Conservation (phyloP, 495 filamentous ascomycete species). For the Cairneyella variabilis region DNA sequence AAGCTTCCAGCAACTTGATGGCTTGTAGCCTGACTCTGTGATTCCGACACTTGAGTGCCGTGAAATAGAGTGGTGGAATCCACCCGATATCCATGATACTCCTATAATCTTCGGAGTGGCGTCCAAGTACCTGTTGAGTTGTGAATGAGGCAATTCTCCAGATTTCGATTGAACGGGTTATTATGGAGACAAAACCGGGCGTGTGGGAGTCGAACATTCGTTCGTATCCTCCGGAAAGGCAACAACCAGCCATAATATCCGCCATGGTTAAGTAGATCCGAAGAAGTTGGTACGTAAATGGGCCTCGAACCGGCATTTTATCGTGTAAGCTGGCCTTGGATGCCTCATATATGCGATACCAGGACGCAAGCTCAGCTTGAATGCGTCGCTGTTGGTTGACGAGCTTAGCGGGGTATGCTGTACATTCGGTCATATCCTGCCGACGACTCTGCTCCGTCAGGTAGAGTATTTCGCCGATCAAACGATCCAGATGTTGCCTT, state of each 20-base stretch:
- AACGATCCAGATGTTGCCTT: constrained; percentile 24
- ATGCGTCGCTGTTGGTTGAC: not conserved
- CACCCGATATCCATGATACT: constrained; percentile 15
- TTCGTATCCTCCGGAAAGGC: constrained; percentile 33
- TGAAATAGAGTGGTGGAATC: constrained; percentile 18
- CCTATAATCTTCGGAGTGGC: not conserved
- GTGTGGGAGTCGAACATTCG: constrained; percentile 39
- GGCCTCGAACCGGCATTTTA: not conserved
- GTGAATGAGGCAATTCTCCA: constrained; percentile 23
- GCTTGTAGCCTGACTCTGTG: constrained; percentile 15
- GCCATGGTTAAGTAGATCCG: constrained; percentile 43
- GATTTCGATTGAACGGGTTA: constrained; percentile 30
- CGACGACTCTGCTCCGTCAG: constrained; percentile 23
- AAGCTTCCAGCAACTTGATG: constrained; percentile 15
- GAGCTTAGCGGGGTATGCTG: not conserved
- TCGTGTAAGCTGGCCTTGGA: not conserved
- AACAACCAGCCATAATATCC: constrained; percentile 40
- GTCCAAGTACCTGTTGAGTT: not conserved
- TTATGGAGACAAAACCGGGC: constrained; percentile 33
- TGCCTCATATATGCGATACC: not conserved
- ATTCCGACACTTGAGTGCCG: constrained; percentile 10
- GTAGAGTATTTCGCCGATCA: constrained; percentile 29
- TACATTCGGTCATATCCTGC: not conserved
- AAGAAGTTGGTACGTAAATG: constrained; percentile 32
- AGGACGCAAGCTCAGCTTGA: not conserved